Conservation (phyloP, 495 filamentous ascomycete genomes). For the Rhypophila decipiens region DNA sequence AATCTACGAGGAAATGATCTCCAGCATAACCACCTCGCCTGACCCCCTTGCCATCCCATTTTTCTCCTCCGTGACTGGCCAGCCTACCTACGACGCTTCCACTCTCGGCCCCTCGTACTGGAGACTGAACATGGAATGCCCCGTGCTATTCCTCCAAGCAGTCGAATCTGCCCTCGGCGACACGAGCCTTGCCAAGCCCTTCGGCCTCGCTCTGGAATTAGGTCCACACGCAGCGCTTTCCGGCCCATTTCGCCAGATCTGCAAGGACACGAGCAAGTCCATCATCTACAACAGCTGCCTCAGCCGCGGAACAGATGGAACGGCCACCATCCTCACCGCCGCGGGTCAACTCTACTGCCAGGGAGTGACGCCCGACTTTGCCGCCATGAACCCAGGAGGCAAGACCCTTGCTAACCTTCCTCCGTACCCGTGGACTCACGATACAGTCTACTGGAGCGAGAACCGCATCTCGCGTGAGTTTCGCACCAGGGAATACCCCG, state of each 20-base stretch:
- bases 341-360: conserved; percentile 26
- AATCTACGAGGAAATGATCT: background rate
- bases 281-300: conserved; percentile 22
- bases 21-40: background rate
- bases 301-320: conserved; percentile 17
- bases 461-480: conserved; percentile 35
- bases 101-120: conserved; percentile 17
- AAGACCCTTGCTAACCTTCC: conserved; percentile 21
- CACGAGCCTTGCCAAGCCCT: conserved; percentile 45
- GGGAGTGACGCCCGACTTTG: conserved; percentile 14
- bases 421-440: conserved; percentile 35
- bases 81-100: conserved; percentile 11
- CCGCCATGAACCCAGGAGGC: conserved; percentile 10
- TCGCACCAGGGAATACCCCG: conserved; percentile 25
- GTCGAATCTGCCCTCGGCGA: conserved; percentile 23
- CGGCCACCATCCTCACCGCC: conserved; percentile 19
- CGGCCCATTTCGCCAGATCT: conserved; percentile 39
- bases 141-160: conserved; percentile 6
- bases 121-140: background rate
- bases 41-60: conserved; percentile 17
- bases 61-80: conserved; percentile 2
- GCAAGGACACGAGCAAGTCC: conserved; percentile 22
- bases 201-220: conserved; percentile 37
- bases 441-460: conserved; percentile 33
- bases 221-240: conserved; percentile 52